phyloP scores from a whole-genome alignment of 352 stramenopile species.

The Phytopythium litorale region DNA sequence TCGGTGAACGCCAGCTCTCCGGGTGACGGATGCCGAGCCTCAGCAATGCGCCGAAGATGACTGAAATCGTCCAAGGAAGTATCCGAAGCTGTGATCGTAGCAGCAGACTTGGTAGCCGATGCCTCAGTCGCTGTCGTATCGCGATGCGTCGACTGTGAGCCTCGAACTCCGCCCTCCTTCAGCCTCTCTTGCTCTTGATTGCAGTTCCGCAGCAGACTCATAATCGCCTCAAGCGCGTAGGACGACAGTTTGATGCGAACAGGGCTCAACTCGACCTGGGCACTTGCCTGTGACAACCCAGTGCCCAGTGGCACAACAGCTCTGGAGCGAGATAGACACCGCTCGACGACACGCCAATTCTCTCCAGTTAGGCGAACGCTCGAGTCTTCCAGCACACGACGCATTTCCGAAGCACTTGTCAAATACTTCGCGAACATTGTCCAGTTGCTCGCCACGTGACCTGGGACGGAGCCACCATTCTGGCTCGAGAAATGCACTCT shows the following conservation, averaged over 20 bases:
- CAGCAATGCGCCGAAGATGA: constrained; percentile 43
- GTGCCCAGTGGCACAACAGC: constrained; percentile 17
- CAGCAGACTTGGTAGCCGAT: not conserved
- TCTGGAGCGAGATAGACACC: not conserved
- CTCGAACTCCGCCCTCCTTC: not conserved
- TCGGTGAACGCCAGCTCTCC: constrained; percentile 71
- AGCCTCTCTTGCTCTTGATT: not conserved
- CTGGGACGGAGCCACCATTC: constrained; percentile 25
- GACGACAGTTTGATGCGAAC: constrained; percentile 50
- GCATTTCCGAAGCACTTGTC: constrained; percentile 31
- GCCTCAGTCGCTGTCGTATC: not conserved
- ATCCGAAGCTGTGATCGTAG: not conserved
- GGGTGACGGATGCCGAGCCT: constrained; percentile 36
- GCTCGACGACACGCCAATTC: constrained; percentile 36
- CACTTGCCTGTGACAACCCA: constrained; percentile 21
- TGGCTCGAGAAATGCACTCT: constrained; percentile 37
- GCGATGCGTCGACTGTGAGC: not conserved
- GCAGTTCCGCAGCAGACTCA: not conserved
- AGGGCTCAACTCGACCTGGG: constrained; percentile 40
- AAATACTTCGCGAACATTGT: constrained; percentile 38
- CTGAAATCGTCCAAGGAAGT: constrained; percentile 48
- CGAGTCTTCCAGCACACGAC: constrained; percentile 53
- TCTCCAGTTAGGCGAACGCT: constrained; percentile 48
- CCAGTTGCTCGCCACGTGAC: constrained; percentile 50
- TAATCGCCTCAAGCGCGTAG: constrained; percentile 20